Percentiles rank a stretch among this genome's conserved stretches.
phyloP scores from a whole-genome alignment of 177 flowering plant genomes.

The Vitis hybrid region DNA sequence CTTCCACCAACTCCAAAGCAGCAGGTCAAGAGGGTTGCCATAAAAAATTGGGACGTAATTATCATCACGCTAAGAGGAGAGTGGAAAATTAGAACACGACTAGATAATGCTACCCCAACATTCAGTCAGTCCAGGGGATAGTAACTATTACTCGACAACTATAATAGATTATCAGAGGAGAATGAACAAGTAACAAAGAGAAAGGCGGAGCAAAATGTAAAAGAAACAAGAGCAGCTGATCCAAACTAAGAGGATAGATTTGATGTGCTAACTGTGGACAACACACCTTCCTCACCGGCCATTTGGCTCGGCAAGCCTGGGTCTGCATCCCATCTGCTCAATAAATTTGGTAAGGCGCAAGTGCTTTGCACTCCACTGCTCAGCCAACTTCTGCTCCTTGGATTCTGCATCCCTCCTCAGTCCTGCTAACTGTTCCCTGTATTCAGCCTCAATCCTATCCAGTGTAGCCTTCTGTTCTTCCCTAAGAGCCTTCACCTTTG shows the following conservation, averaged over 20 bases:
- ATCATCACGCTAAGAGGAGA: not conserved
- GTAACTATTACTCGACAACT: not conserved
- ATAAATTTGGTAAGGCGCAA: constrained; percentile 62
- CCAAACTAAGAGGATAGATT: not conserved
- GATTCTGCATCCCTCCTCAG: constrained; percentile 79
- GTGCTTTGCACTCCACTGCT: constrained; percentile 83
- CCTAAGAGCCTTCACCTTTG: constrained; percentile 67
- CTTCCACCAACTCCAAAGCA: not conserved
- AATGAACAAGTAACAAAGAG: constrained; percentile 9
- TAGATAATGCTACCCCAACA: constrained; percentile 5
- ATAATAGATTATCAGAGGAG: constrained; percentile 3
- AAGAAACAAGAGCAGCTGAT: not conserved
- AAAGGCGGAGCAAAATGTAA: not conserved
- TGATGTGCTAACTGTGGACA: not conserved
- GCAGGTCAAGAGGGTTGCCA: not conserved
- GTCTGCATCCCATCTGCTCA: constrained; percentile 68
- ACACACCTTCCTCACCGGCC: constrained; percentile 29
- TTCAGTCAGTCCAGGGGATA: constrained; percentile 2
- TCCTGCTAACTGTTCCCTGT: constrained; percentile 69
- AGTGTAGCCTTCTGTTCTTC: constrained; percentile 68
- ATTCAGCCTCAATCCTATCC: constrained; percentile 77
- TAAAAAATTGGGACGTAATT: not conserved
- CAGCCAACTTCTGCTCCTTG: constrained; percentile 82
- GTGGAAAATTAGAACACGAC: not conserved
- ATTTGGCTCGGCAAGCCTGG: constrained; percentile 34